Percentiles rank a stretch among this genome's conserved stretches.
Evolutionary conservation across 495 filamentous ascomycete genomes (phyloP).

Genomic region (Amphirosellinia nigrospora): DNA sequence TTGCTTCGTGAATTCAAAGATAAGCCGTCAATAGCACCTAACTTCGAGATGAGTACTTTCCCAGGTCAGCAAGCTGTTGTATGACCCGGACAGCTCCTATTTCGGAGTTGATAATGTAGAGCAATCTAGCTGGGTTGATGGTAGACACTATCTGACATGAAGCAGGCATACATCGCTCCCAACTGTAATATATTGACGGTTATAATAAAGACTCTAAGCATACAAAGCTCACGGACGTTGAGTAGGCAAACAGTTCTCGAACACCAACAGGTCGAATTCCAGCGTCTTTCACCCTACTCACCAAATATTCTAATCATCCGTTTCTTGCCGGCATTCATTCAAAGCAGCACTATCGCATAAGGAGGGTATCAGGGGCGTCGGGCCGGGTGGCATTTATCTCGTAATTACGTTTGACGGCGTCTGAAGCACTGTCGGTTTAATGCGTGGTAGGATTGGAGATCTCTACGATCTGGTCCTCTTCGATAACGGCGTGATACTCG

Average conservation of each 20-base stretch:
- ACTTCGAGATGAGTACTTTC: not conserved
- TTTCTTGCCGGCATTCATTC: constrained; percentile 8
- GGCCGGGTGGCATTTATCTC: constrained; percentile 8
- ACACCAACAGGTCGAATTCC: constrained; percentile 12
- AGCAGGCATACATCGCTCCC: too few relatives aligned
- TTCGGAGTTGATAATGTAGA: not conserved
- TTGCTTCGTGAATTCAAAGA: not conserved
- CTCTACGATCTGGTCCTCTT: constrained; percentile 73
- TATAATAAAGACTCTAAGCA: not conserved
- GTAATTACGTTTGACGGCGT: constrained; percentile 1
- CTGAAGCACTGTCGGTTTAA: constrained; percentile 16
- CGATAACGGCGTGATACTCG: constrained; percentile 70
- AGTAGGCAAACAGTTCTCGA: not conserved
- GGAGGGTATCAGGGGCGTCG: constrained; percentile 9
- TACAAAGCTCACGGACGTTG: not conserved
- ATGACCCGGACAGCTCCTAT: not conserved
- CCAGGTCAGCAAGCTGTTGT: not conserved
- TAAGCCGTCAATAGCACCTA: not conserved
- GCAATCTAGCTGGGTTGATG: not conserved
- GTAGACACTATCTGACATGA: not conserved
- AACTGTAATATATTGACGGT: not conserved
- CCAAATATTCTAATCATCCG: not conserved
- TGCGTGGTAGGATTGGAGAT: constrained; percentile 23
- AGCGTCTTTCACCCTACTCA: not conserved
- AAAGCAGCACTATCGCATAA: not conserved